Evolutionary conservation across 306 rosid species (phyloP).

Genomic region (Citrullus amarus): DNA sequence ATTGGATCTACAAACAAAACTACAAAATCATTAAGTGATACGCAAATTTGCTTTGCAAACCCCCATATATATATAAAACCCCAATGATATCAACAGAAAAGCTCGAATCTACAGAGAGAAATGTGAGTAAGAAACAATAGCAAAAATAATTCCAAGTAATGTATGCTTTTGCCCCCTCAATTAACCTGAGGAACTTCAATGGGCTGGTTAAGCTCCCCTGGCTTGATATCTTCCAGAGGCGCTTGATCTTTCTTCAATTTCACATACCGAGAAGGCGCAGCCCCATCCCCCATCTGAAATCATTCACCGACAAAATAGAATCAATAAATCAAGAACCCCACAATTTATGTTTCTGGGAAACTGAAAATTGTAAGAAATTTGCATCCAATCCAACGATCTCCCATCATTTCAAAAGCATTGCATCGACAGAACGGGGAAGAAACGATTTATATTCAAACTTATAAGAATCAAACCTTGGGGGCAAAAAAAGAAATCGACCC

Average conservation of each 20-base stretch:
- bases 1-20: neutral
- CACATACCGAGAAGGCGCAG: conserved; percentile 64
- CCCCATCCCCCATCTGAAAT: conserved; percentile 62
- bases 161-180: neutral
- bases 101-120: neutral
- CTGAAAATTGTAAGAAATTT: neutral
- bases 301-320: neutral
- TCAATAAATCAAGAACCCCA: conserved; percentile 1
- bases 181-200: conserved; percentile 86
- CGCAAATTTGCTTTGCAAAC: neutral
- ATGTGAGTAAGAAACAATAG: neutral
- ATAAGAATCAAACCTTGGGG: neutral
- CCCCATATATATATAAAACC: neutral
- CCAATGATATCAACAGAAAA: neutral
- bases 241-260: conserved; percentile 72
- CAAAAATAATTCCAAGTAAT: neutral
- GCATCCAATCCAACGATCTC: neutral
- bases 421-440: neutral
- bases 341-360: conserved; percentile 12
- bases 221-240: conserved; percentile 61
- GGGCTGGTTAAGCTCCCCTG: conserved; percentile 98
- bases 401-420: neutral
- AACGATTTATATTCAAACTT: neutral
- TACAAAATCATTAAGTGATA: neutral
- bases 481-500: neutral